Conservation (phyloP, 441 rosid genomes). For the Euphorbia corollata region DNA sequence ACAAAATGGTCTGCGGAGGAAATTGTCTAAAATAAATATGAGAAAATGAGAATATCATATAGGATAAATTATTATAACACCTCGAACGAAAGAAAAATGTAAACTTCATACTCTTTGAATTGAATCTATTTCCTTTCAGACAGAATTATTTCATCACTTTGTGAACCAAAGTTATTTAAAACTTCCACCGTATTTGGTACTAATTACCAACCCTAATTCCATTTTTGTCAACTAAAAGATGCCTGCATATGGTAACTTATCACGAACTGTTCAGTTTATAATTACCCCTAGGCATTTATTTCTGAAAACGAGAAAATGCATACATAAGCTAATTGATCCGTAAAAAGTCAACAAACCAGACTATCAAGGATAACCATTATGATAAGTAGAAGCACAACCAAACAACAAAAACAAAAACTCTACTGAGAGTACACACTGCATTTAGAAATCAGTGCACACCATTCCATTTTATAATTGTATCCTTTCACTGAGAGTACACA, state of each 20-base stretch:
- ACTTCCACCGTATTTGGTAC: not conserved
- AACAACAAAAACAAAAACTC: not conserved
- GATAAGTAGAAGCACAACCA: not conserved
- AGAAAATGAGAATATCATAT: not conserved
- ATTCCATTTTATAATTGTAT: not conserved
- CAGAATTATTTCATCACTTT: not conserved
- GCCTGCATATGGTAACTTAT: not conserved
- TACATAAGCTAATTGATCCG: not conserved
- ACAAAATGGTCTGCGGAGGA: constrained; percentile 32
- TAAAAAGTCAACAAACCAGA: not conserved
- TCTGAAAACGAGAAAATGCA: not conserved
- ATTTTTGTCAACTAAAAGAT: not conserved
- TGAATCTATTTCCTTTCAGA: not conserved
- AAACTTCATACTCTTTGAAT: not conserved
- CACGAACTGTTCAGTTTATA: not conserved
- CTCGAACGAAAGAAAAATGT: not conserved
- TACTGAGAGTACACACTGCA: not conserved
- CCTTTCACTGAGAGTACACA: not conserved
- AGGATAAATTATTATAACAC: not conserved
- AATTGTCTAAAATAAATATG: constrained; percentile 17
- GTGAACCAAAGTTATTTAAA: not conserved
- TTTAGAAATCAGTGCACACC: not conserved
- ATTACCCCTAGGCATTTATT: not conserved
- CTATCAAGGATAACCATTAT: not conserved
- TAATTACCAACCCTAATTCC: not conserved